These are phyloP conservation scores for Calonectria pseudoturangicola DNA, from an alignment of 2,329 filamentous ascomycete species.

Conservation along the genomic window DNA sequence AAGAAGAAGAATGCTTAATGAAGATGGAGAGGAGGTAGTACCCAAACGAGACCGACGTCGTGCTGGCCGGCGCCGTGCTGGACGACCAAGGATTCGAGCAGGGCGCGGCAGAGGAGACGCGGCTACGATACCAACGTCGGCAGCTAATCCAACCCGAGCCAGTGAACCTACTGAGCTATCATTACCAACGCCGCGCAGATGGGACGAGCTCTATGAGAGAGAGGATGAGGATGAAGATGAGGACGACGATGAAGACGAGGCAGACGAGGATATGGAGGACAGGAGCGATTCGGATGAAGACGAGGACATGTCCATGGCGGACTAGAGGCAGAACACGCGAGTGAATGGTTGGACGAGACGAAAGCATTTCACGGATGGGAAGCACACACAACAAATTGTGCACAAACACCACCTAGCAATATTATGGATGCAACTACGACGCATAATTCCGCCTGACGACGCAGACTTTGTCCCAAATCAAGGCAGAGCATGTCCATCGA, in stretches of 20 bases:
- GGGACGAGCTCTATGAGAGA: slow-evolving; percentile 57
- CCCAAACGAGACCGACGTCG: slow-evolving; percentile 46
- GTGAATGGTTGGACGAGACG: background rate
- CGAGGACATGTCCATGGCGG: slow-evolving; percentile 54
- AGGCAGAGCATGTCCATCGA: background rate
- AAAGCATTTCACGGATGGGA: background rate
- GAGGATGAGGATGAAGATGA: slow-evolving; percentile 51
- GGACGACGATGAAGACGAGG: slow-evolving; percentile 54
- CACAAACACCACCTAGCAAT: background rate
- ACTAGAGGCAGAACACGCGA: slow-evolving; percentile 31
- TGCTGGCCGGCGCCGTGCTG: slow-evolving; percentile 45
- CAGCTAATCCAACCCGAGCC: slow-evolving; percentile 23
- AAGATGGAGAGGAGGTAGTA: slow-evolving; percentile 52
- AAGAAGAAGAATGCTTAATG: slow-evolving; percentile 53
- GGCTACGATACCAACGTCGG: slow-evolving; percentile 15
- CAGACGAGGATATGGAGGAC: slow-evolving; percentile 52
- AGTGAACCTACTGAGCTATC: slow-evolving; percentile 52
- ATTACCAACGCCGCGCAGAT: slow-evolving; percentile 59
- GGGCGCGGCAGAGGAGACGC: slow-evolving; percentile 43
- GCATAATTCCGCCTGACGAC: background rate
- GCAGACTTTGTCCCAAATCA: background rate
- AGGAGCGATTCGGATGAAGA: slow-evolving; percentile 53
- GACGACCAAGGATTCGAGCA: slow-evolving; percentile 49
- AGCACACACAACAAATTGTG: background rate
- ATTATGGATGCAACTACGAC: background rate